Percentiles rank a stretch among this genome's conserved stretches.
phyloP scores from a whole-genome alignment of 768 basidiomycete genomes.

The Kwoniella botswanensis region DNA sequence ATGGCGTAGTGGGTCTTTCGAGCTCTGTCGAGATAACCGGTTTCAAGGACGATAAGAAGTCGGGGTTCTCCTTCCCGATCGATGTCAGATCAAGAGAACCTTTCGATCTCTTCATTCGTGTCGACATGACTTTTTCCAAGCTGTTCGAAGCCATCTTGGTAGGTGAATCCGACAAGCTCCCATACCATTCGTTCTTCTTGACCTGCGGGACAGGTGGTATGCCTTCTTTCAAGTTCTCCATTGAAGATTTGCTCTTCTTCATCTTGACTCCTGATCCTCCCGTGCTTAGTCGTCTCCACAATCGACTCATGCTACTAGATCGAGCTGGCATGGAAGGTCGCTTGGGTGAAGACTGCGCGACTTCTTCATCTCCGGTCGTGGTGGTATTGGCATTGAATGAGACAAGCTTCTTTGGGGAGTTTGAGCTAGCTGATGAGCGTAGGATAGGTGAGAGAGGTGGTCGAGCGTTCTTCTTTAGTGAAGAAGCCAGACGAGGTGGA shows the following conservation, averaged over 20 bases:
- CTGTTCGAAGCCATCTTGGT: not conserved
- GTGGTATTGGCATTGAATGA: conserved; percentile 6
- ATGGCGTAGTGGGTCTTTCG: conserved; percentile 10
- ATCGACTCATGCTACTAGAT: conserved; percentile 18
- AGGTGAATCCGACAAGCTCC: not conserved
- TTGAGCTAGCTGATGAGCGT: not conserved
- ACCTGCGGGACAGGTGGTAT: conserved; percentile 13
- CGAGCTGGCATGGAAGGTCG: conserved; percentile 14
- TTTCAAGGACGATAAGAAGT: not conserved
- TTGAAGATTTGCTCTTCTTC: conserved; percentile 11
- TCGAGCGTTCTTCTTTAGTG: not conserved
- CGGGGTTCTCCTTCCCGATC: conserved; percentile 4
- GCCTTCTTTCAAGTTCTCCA: conserved; percentile 2
- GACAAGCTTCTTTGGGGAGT: conserved; percentile 12
- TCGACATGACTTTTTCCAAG: not conserved
- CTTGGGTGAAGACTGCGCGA: not conserved
- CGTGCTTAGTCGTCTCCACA: conserved; percentile 20
- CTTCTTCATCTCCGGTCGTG: not conserved
- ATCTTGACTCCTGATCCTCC: conserved; percentile 6
- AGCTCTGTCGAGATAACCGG: not conserved
- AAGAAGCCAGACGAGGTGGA: not conserved
- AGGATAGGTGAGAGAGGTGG: conserved; percentile 10
- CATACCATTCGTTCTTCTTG: conserved; percentile 10
- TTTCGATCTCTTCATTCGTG: conserved; percentile 13
- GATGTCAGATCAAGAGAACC: conserved; percentile 17